phyloP scores from a whole-genome alignment of 2,329 filamentous ascomycete genomes.

The Hymenoscyphus fraxineus region DNA sequence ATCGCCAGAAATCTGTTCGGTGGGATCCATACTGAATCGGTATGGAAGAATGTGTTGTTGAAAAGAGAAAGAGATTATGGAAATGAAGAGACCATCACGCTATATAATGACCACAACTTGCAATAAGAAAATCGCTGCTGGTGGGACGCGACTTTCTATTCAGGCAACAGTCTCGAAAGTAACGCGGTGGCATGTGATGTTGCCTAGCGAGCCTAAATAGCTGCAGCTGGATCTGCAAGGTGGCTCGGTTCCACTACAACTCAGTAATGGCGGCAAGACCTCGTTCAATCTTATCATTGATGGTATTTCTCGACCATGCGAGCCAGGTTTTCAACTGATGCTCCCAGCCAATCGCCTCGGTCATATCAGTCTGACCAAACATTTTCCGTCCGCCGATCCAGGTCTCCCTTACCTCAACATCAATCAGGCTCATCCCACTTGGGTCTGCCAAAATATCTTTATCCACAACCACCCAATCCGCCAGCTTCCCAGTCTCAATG shows the following conservation, averaged over 20 bases:
- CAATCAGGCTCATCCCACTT: constrained; percentile 48
- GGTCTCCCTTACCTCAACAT: constrained; percentile 58
- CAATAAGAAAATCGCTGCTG: not conserved
- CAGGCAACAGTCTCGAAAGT: not conserved
- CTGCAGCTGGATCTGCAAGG: not conserved
- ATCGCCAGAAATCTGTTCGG: not conserved
- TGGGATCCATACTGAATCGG: not conserved
- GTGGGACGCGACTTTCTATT: not conserved
- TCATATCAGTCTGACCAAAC: not conserved
- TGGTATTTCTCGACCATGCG: constrained; percentile 2
- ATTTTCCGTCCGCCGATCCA: constrained; percentile 57
- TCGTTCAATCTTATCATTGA: constrained; percentile 5
- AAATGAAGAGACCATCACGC: not conserved
- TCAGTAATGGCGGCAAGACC: not conserved
- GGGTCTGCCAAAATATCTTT: constrained; percentile 48
- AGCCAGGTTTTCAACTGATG: not conserved
- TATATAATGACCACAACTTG: not conserved
- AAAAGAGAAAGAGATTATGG: not conserved
- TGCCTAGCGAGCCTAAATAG: not conserved
- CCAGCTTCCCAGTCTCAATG: constrained; percentile 57
- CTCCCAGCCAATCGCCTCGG: not conserved
- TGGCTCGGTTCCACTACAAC: not conserved
- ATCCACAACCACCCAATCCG: constrained; percentile 70
- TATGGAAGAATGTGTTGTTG: not conserved
- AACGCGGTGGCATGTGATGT: constrained; percentile 5